A percentile compares a stretch with the other conserved stretches of the same genome.
Conservation (phyloP, 2,329 filamentous ascomycete genomes). For the Ambrosiella beaveri region DNA sequence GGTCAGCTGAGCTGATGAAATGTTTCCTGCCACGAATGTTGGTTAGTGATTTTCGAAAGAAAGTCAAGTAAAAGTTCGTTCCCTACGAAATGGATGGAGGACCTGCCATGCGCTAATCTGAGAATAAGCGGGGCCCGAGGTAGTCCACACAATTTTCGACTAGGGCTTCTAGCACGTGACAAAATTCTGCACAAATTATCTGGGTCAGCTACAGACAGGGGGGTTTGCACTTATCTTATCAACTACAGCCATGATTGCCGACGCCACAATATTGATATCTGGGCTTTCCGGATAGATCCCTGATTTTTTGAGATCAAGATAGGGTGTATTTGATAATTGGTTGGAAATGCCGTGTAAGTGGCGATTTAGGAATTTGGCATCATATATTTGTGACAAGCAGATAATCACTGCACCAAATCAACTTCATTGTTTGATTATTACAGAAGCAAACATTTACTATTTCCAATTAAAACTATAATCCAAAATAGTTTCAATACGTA, state of each 20-base stretch:
- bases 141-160: conserved; percentile 11
- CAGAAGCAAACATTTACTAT: too few species aligned
- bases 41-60: conserved; percentile 12
- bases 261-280: too few species aligned
- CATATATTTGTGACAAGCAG: too few species aligned
- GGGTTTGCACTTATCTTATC: not conserved
- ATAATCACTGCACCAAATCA: too few species aligned
- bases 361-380: too few species aligned
- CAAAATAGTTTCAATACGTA: too few species aligned
- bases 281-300: too few species aligned
- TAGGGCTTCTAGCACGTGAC: conserved; percentile 15
- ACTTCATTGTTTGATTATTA: too few species aligned
- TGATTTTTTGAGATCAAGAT: too few species aligned
- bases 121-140: conserved; percentile 13
- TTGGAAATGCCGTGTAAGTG: too few species aligned
- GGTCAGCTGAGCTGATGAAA: conserved; percentile 17
- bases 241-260: not conserved
- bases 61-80: conserved; percentile 11
- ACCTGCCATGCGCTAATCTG: conserved; percentile 9
- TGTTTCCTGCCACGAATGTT: conserved; percentile 14
- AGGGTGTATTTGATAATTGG: too few species aligned
- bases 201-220: not conserved
- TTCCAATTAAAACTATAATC: too few species aligned
- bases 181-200: not conserved
- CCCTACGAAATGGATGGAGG: conserved; percentile 11